Evolutionary conservation across 2,329 filamentous ascomycete genomes (phyloP), one percentile per base, ranked within the genome.

Genomic region (Alternaria gansuensis): DNA sequence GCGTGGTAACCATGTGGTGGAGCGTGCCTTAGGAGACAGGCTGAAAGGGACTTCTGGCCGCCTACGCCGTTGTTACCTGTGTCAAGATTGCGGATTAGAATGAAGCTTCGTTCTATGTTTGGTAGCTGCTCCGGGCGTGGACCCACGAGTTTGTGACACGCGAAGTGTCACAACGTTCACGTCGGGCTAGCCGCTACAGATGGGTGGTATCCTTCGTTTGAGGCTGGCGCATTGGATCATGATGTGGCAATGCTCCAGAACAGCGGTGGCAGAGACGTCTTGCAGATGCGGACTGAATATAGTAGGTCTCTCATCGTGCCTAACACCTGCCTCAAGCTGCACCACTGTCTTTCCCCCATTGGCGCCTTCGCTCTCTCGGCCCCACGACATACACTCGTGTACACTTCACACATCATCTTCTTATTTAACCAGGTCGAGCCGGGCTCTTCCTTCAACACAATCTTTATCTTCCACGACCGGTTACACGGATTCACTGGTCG

Each of bases 151-250:
- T 60, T 75, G 64, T 73, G 63, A 77, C 75, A 68, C 60, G 51
- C 58, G 50, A 57, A 65, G 72, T 75, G 66, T 75, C 69, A 73
- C 67, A 54, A 56, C 48, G 59, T 66, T 53, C 17, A 57, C 63
- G 58, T 60, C 60, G 64, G 65, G 67, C 63, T 75, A 75, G 70
- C 68, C 71, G 72, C 69, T 62, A 70, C 67, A 69, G 64, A 70
- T 60, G 65, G 65, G 66, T 64, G 59, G 62, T 70, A 56, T 60
- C 44, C 59, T 68, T 64, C 50, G 72, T 76, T 74, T 75, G 75
- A 75, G 69, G 66, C 69, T 73, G 70, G 73, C 70, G 69, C 70
- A 65, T 72, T 67, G 65, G 68, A 65, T 63, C 62, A 71, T 63
- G 63, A 65, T 57, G 62, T 71, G 64, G 68, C 66, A 72, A 64